Percentiles rank a stretch among this genome's conserved stretches.
Conservation (phyloP, 2,329 filamentous ascomycete genomes). For the Cytospora piceae region DNA sequence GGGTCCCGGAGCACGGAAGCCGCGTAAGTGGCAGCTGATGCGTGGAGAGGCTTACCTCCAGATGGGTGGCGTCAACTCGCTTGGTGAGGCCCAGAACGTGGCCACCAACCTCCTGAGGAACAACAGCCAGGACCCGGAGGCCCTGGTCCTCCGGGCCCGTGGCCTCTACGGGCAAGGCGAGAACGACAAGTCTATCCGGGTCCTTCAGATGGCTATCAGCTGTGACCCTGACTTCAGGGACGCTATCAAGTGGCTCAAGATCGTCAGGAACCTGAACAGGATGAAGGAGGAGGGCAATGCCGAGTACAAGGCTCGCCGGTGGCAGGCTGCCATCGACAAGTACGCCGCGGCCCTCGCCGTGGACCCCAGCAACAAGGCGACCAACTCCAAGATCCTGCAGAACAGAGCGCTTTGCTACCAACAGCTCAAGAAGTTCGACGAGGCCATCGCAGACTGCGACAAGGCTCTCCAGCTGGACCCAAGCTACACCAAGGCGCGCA, state of each 20-base stretch:
- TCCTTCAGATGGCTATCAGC: slow-evolving; percentile 85
- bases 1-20: slow-evolving; percentile 74
- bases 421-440: slow-evolving; percentile 81
- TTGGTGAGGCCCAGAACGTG: slow-evolving; percentile 90
- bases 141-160: slow-evolving; percentile 84
- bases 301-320: slow-evolving; percentile 84
- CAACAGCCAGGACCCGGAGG: slow-evolving; percentile 93
- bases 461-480: slow-evolving; percentile 82
- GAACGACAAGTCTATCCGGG: slow-evolving; percentile 90
- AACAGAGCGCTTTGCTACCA: slow-evolving; percentile 87
- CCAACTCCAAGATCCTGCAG: slow-evolving; percentile 91
- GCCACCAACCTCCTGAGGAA: slow-evolving; percentile 83
- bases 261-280: slow-evolving; percentile 87
- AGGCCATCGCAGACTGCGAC: slow-evolving; percentile 84
- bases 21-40: slow-evolving; percentile 93
- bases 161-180: slow-evolving; percentile 90
- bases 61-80: slow-evolving; percentile 86
- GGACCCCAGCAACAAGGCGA: slow-evolving; percentile 86
- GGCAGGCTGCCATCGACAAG: slow-evolving; percentile 78
- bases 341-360: slow-evolving; percentile 84
- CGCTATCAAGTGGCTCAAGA: slow-evolving; percentile 84
- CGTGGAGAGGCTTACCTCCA: slow-evolving; percentile 89
- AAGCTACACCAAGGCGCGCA: slow-evolving; percentile 85
- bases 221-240: slow-evolving; percentile 91
- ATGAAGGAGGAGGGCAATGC: slow-evolving; percentile 93